Conservation (phyloP, 1,139 yeast species). For the Wickerhamiella infanticola region DNA sequence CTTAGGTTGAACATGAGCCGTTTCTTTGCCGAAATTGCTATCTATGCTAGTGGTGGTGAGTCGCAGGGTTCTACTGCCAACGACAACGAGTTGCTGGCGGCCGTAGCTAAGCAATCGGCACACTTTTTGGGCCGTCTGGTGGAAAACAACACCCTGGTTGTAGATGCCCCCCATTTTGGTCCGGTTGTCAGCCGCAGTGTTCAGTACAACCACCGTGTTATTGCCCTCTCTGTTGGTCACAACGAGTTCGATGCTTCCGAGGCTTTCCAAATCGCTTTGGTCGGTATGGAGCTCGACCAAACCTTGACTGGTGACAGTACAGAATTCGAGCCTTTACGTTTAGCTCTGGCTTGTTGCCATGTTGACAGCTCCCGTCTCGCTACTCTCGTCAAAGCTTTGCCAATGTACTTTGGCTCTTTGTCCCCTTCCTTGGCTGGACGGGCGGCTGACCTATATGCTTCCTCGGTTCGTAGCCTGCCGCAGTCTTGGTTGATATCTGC, state of each 20-base stretch:
- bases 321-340: conserved; percentile 3
- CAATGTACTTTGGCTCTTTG: conserved; percentile 11
- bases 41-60: not conserved
- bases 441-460: conserved; percentile 30
- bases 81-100: not conserved
- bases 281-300: conserved; percentile 5
- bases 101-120: not conserved
- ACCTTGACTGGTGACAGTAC: conserved; percentile 5
- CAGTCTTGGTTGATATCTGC: conserved; percentile 43
- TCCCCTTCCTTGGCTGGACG: conserved; percentile 15
- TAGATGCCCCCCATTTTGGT: conserved; percentile 5
- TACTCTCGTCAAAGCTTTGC: conserved; percentile 6
- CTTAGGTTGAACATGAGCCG: conserved; percentile 3
- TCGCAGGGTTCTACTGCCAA: not conserved
- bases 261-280: conserved; percentile 3
- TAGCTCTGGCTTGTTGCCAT: conserved; percentile 6
- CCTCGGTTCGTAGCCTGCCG: conserved; percentile 29
- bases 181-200: conserved; percentile 8
- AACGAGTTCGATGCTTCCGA: conserved; percentile 10
- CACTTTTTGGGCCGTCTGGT: conserved; percentile 4
- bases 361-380: conserved; percentile 9
- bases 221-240: conserved; percentile 9
- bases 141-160: conserved; percentile 3
- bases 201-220: conserved; percentile 7
- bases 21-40: conserved; percentile 1